Conservation (phyloP, 2,329 filamentous ascomycete genomes). For the Trichoderma asperellum region DNA sequence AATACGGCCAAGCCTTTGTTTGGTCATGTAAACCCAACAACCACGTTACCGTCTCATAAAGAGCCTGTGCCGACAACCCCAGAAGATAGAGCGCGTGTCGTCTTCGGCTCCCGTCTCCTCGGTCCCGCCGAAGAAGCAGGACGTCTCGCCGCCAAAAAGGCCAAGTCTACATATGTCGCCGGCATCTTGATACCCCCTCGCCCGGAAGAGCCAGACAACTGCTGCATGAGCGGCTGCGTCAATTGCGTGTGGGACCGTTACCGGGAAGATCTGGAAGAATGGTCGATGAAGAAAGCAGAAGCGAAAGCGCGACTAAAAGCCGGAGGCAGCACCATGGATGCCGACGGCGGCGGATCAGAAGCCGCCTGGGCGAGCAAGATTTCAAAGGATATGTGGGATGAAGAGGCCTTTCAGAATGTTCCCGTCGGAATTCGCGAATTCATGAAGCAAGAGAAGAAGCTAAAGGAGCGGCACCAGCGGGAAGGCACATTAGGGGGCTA, state of each 20-base stretch:
- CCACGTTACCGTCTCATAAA: conserved; percentile 26
- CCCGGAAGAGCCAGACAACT: conserved; percentile 92
- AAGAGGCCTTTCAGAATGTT: conserved; percentile 75
- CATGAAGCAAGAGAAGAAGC: conserved; percentile 92
- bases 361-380: conserved; percentile 47
- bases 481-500: conserved; percentile 45
- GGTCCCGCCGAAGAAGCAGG: conserved; percentile 72
- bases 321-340: conserved; percentile 65
- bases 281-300: conserved; percentile 68
- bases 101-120: conserved; percentile 81
- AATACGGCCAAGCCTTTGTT: conserved; percentile 26
- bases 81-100: conserved; percentile 63
- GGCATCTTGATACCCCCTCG: conserved; percentile 82
- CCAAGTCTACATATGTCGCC: conserved; percentile 67
- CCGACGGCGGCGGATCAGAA: conserved; percentile 79
- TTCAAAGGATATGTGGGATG: conserved; percentile 60
- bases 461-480: conserved; percentile 73
- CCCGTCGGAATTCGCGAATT: conserved; percentile 95
- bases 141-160: conserved; percentile 60
- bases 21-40: conserved; percentile 7
- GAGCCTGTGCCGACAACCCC: conserved; percentile 45
- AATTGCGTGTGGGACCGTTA: conserved; percentile 96
- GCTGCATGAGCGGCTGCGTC: conserved; percentile 98
- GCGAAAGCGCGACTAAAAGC: conserved; percentile 59
- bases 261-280: conserved; percentile 90